phyloP scores from a whole-genome alignment of 768 basidiomycete species.

The Candolleomyces efflorescens region DNA sequence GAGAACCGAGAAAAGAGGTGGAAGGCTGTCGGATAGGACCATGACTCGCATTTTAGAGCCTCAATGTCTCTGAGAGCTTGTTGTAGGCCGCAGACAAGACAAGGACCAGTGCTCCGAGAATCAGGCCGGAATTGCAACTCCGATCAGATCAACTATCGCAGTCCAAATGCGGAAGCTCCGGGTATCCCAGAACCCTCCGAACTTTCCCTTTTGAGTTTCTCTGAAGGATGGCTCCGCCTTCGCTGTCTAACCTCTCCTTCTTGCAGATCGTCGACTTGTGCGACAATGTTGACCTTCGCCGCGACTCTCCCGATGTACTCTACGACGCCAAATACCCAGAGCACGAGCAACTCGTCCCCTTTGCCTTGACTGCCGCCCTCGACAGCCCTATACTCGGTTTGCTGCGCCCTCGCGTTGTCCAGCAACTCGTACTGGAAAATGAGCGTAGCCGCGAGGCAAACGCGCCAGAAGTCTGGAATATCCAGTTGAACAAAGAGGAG shows the following conservation, averaged over 20 bases:
- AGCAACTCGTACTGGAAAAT: constrained; percentile 52
- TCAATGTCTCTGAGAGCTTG: background rate
- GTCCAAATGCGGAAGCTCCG: background rate
- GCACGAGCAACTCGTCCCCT: constrained; percentile 12
- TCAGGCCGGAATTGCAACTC: background rate
- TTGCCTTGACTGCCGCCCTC: constrained; percentile 15
- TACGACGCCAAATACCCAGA: constrained; percentile 12
- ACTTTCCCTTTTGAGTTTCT: background rate
- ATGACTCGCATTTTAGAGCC: background rate
- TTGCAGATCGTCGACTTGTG: constrained; percentile 64
- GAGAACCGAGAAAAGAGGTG: background rate
- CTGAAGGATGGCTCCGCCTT: constrained; percentile 9
- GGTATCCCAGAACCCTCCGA: background rate
- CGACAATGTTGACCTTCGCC: constrained; percentile 59
- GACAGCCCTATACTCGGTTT: constrained; percentile 58
- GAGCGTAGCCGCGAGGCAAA: constrained; percentile 21
- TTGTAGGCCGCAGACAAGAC: background rate
- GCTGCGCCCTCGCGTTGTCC: constrained; percentile 53
- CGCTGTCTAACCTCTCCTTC: constrained; percentile 34
- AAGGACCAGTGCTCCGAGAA: background rate
- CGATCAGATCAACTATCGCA: background rate
- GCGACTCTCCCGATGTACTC: constrained; percentile 13
- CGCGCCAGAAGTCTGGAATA: constrained; percentile 36
- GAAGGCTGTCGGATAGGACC: background rate
- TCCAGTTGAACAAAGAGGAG: constrained; percentile 28